Evolutionary conservation across 2,329 filamentous ascomycete species (phyloP).

Genomic region (Ceratocystis cacaofunesta): DNA sequence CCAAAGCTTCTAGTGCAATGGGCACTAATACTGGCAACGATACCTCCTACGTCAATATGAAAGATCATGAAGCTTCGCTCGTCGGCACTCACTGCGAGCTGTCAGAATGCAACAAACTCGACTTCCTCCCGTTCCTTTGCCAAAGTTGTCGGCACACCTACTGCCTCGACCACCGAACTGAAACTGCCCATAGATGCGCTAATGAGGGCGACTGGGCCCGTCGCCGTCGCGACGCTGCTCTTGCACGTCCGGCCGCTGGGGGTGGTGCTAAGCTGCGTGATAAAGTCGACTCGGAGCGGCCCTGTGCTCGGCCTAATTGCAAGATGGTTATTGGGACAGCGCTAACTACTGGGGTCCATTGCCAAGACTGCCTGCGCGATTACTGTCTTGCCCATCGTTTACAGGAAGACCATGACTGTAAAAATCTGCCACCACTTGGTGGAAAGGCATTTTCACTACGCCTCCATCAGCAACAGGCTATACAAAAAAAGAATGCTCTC

Average conservation of each 20-base stretch:
- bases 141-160: slow-evolving; percentile 74
- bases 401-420: slow-evolving; percentile 71
- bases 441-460: slow-evolving; percentile 26
- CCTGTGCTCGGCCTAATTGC: slow-evolving; percentile 51
- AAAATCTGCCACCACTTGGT: slow-evolving; percentile 45
- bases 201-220: slow-evolving; percentile 48
- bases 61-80: slow-evolving; percentile 62
- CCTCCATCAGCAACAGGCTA: slow-evolving; percentile 46
- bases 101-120: slow-evolving; percentile 81
- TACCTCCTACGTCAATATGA: slow-evolving; percentile 56
- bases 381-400: slow-evolving; percentile 70
- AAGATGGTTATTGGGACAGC: slow-evolving; percentile 57
- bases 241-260: slow-evolving; percentile 39
- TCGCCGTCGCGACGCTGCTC: slow-evolving; percentile 39
- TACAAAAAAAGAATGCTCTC: slow-evolving; percentile 45
- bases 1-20: slow-evolving; percentile 8
- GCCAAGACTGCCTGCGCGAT: slow-evolving; percentile 52
- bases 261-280: slow-evolving; percentile 40
- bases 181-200: slow-evolving; percentile 59
- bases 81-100: slow-evolving; percentile 87
- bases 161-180: slow-evolving; percentile 86
- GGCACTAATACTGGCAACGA: slow-evolving; percentile 27
- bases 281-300: slow-evolving; percentile 40
- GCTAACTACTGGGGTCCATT: slow-evolving; percentile 54
- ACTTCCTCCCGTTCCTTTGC: slow-evolving; percentile 91